Evolutionary conservation across 2,329 filamentous ascomycete genomes (phyloP), one percentile per base, ranked within the genome.

Genomic region (Phialophora tarda): DNA sequence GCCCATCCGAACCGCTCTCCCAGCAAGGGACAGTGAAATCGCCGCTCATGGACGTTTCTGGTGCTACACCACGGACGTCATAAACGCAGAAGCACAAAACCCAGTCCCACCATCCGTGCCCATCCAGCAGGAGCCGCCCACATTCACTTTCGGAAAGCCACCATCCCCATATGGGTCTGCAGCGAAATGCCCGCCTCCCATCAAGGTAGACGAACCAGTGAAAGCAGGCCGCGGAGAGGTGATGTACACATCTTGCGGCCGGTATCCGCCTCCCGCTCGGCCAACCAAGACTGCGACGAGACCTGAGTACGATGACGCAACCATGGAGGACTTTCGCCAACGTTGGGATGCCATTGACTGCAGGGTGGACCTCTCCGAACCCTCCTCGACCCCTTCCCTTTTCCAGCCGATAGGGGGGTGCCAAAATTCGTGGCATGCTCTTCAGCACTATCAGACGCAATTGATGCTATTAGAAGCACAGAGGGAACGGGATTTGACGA

Each of bases 401-500:
- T 24, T 8, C 23, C 26, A 12, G 21, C 28, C n/a, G n/a, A n/a
- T n/a, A n/a, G n/a, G n/a, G n/a, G n/a, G n/a, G n/a, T n/a, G n/a
- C n/a, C n/a, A n/a, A n/a, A n/a, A n/a, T n/a, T n/a, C n/a, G n/a
- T n/a, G n/a, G n/a, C n/a, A n/a, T n/a, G n/a, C n/a, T n/a, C 41
- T 51, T 2, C 21, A 48, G 21, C 63, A 65, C 14, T 66, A 63
- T 56, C 4, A 62, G 53, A 10, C 4, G 30, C 59, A 66, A 57
- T 30, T 60, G n/a, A 58, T 38, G 30, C 21, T 60, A 32, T 44
- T 68, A 57, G 58, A 65, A 38, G 24, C 58, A n/a, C 65, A 62
- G 30, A 54, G 32, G 55, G 17, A n/a, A 32, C 58, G 51, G 2
- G 38, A 58, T 51, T 41, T 21, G 34, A 44, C 12, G 24, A 38